These are phyloP conservation scores for Lasiodiplodia hormozganensis DNA, from an alignment of 2,329 filamentous ascomycete species.

Conservation along the genomic window DNA sequence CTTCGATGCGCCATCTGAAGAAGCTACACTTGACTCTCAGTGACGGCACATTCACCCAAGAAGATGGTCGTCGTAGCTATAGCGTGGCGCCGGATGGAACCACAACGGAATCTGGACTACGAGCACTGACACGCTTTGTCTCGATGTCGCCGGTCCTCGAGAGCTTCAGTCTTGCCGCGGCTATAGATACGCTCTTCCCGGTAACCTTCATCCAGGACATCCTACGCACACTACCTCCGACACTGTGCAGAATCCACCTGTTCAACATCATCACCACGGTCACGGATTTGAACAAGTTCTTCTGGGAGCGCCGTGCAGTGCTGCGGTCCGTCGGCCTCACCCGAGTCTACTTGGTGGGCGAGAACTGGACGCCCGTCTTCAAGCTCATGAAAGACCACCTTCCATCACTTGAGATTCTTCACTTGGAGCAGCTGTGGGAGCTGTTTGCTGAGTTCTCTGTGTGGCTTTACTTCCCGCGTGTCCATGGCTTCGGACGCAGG, in stretches of 20 bases:
- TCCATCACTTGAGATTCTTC: not conserved
- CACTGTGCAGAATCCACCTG: not conserved
- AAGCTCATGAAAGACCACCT: not conserved
- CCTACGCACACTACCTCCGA: not conserved
- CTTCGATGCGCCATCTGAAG: not conserved
- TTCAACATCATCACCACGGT: not conserved
- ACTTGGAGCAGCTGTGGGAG: not conserved
- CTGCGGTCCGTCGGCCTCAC: not conserved
- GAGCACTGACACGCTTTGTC: not conserved
- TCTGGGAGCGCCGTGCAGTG: not conserved
- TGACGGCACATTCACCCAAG: not conserved
- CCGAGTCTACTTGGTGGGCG: not conserved
- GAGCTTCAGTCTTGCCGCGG: not conserved
- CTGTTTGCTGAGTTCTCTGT: not conserved
- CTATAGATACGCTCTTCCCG: not conserved
- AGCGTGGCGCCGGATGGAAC: not conserved
- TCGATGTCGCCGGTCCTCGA: not conserved
- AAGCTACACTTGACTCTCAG: not conserved
- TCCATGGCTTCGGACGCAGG: no score
- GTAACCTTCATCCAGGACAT: not conserved
- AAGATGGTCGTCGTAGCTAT: no score
- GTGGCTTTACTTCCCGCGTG: not conserved
- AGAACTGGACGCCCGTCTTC: not conserved
- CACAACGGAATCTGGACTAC: not conserved
- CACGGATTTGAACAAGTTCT: not conserved